These are phyloP conservation scores for Voacanga thouarsii DNA, from an alignment of 257 asterid species.

Conservation along the genomic window DNA sequence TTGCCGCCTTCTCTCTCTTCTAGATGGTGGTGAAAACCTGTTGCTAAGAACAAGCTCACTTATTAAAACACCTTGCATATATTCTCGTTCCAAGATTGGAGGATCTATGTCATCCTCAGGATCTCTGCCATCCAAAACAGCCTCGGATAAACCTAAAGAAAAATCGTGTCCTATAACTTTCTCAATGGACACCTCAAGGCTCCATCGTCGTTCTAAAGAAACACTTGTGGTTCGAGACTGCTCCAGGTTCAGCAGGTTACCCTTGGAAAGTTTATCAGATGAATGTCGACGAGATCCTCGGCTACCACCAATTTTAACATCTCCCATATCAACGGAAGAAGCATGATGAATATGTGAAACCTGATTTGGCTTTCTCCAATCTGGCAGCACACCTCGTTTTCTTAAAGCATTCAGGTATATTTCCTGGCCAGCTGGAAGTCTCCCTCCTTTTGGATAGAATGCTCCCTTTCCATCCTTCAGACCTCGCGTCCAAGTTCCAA, in stretches of 20 bases:
- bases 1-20: slow-evolving; percentile 65
- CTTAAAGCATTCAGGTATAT: slow-evolving; percentile 75
- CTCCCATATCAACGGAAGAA: slow-evolving; percentile 31
- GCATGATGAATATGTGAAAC: slow-evolving; percentile 69
- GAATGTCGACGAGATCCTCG: slow-evolving; percentile 41
- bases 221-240: slow-evolving; percentile 53
- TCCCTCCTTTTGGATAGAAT: slow-evolving; percentile 79
- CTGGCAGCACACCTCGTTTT: slow-evolving; percentile 84
- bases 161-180: slow-evolving; percentile 67
- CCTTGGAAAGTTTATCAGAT: slow-evolving; percentile 46
- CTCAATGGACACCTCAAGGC: slow-evolving; percentile 89
- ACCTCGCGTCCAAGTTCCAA: slow-evolving; percentile 91
- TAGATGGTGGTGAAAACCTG: slow-evolving; percentile 71
- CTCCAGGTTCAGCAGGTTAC: slow-evolving; percentile 52
- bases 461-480: slow-evolving; percentile 94
- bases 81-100: slow-evolving; percentile 88
- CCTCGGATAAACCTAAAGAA: slow-evolving; percentile 45
- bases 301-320: slow-evolving; percentile 28
- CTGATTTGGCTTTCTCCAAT: slow-evolving; percentile 63
- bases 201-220: slow-evolving; percentile 82
- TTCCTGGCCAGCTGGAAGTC: slow-evolving; percentile 63
- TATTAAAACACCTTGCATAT: slow-evolving; percentile 94
- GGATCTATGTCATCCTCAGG: slow-evolving; percentile 44
- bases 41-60: slow-evolving; percentile 67
- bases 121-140: slow-evolving; percentile 39